phyloP scores from a whole-genome alignment of 306 rosid genomes.

The Citrullus amarus region DNA sequence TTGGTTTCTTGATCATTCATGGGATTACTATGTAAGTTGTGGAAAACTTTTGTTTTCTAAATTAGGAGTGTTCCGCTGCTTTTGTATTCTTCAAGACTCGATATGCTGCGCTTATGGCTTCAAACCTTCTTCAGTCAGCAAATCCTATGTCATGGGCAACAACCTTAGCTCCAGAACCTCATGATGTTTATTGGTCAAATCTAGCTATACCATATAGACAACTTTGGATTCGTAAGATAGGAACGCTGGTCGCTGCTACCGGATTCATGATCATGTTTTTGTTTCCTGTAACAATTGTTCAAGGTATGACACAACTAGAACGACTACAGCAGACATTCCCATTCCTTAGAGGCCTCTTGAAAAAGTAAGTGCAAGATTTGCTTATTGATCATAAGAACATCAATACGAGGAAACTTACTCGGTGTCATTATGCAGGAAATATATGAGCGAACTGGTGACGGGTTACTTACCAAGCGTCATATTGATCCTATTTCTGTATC shows the following conservation, averaged over 20 bases:
- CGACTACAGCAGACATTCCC: constrained; percentile 56
- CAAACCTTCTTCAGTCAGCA: constrained; percentile 71
- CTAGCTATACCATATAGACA: constrained; percentile 78
- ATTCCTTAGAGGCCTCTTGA: constrained; percentile 45
- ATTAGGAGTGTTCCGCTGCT: constrained; percentile 84
- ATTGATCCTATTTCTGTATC: constrained; percentile 48
- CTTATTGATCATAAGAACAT: not conserved
- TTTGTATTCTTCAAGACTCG: constrained; percentile 93
- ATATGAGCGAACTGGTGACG: constrained; percentile 52
- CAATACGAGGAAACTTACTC: not conserved
- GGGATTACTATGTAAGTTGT: not conserved
- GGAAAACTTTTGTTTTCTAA: not conserved
- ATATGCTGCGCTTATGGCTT: constrained; percentile 54
- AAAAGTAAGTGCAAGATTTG: constrained; percentile 33
- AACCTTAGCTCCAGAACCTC: constrained; percentile 76
- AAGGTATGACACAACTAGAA: constrained; percentile 79
- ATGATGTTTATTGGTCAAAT: constrained; percentile 84
- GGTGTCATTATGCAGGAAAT: constrained; percentile 35
- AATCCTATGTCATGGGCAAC: constrained; percentile 97
- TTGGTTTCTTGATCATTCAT: not conserved
- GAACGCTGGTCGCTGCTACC: constrained; percentile 42
- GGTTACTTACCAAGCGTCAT: constrained; percentile 94
- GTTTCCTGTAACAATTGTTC: constrained; percentile 68
- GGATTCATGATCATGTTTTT: constrained; percentile 70
- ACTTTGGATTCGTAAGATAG: constrained; percentile 86